These are phyloP conservation scores for Elasticomyces elasticus DNA, from an alignment of 495 filamentous ascomycete genomes.

Conservation along the genomic window DNA sequence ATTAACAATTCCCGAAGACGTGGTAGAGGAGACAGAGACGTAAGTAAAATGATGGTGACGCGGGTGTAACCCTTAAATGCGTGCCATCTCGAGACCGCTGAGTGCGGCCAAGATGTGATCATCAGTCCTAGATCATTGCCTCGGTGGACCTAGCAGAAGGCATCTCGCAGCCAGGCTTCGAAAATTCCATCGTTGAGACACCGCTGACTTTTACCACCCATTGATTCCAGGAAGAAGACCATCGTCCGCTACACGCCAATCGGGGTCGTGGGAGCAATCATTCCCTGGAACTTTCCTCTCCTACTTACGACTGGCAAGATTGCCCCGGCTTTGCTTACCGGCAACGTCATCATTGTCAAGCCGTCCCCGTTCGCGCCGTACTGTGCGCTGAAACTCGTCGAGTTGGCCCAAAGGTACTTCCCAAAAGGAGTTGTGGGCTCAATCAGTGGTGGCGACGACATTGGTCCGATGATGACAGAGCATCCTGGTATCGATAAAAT, in stretches of 20 bases:
- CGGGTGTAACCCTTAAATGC: no score
- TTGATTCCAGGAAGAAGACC: neutral
- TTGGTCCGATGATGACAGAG: conserved; percentile 48
- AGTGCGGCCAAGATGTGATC: no score
- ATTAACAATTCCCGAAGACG: neutral
- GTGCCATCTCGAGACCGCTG: no score
- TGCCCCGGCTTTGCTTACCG: conserved; percentile 18
- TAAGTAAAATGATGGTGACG: no score
- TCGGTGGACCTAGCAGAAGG: no score
- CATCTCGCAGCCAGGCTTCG: no score
- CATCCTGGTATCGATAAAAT: conserved; percentile 59
- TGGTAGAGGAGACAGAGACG: neutral
- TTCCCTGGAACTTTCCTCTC: conserved; percentile 4
- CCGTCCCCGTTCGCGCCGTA: conserved; percentile 53
- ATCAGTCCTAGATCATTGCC: no score
- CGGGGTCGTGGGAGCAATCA: neutral
- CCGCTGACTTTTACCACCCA: no score
- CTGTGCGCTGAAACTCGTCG: conserved; percentile 50
- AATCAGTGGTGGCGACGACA: conserved; percentile 53
- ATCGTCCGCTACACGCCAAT: neutral
- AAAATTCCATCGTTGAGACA: no score
- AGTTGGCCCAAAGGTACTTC: conserved; percentile 48
- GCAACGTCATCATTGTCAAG: conserved; percentile 54
- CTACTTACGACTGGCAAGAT: conserved; percentile 1
- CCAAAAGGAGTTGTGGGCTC: conserved; percentile 58